Percentiles rank a stretch among this genome's conserved stretches.
Conservation (phyloP, 805 yeast genomes). For the Deakozyma indianensis region DNA sequence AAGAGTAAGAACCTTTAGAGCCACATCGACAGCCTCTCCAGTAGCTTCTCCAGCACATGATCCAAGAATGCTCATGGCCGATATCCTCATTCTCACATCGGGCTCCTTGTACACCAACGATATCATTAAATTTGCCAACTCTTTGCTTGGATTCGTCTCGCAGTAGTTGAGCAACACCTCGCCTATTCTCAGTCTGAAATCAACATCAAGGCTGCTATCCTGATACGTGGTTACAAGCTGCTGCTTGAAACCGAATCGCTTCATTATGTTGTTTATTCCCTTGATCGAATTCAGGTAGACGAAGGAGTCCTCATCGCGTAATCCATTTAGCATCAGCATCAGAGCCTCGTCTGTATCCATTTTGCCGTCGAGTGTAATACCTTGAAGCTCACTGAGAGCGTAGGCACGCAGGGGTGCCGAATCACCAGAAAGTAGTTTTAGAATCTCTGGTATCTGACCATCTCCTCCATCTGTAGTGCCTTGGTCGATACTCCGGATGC, state of each 20-base stretch:
- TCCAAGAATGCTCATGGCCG: slow-evolving; percentile 80
- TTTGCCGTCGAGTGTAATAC: slow-evolving; percentile 24
- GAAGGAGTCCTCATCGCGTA: slow-evolving; percentile 74
- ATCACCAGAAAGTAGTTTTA: background rate
- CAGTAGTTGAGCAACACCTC: slow-evolving; percentile 42
- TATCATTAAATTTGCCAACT: background rate
- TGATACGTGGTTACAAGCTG: slow-evolving; percentile 21
- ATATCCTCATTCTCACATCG: slow-evolving; percentile 48
- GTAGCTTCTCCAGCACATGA: slow-evolving; percentile 46
- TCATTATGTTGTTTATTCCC: slow-evolving; percentile 40
- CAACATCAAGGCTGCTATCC: slow-evolving; percentile 28
- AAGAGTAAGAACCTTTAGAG: slow-evolving; percentile 56
- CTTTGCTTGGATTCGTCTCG: slow-evolving; percentile 24
- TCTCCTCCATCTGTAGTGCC: background rate
- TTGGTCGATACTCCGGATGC: background rate
- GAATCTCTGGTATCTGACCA: background rate
- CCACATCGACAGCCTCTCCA: slow-evolving; percentile 54
- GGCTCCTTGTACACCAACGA: background rate
- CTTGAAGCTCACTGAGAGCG: slow-evolving; percentile 55
- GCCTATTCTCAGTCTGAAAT: slow-evolving; percentile 64
- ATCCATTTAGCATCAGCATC: slow-evolving; percentile 44
- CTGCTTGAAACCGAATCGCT: slow-evolving; percentile 21
- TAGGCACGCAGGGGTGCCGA: slow-evolving; percentile 55
- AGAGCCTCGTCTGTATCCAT: slow-evolving; percentile 35
- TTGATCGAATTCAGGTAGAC: slow-evolving; percentile 75